Evolutionary conservation across 768 basidiomycete species (phyloP).

Genomic region (Clitopilus passeckerianus): DNA sequence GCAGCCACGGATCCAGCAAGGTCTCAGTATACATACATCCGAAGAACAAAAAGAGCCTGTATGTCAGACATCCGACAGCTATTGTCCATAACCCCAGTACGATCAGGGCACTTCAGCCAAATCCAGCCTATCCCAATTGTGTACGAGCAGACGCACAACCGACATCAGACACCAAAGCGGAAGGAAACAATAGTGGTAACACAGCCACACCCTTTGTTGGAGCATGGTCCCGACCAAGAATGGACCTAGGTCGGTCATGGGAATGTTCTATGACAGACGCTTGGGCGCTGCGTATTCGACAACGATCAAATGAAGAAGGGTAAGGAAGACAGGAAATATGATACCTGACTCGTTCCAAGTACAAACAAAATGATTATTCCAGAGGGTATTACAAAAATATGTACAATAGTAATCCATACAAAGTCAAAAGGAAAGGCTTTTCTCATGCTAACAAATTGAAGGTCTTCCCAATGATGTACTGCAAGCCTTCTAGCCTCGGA

Average conservation of each 20-base stretch:
- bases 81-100: background rate
- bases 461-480: slow-evolving; percentile 51
- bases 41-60: slow-evolving; percentile 7
- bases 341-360: background rate
- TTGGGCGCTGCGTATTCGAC: background rate
- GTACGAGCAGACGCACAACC: background rate
- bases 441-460: slow-evolving; percentile 23
- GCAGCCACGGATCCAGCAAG: background rate
- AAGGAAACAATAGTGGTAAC: background rate
- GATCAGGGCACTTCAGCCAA: background rate
- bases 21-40: slow-evolving; percentile 5
- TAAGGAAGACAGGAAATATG: background rate
- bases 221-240: background rate
- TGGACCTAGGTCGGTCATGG: background rate
- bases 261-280: background rate
- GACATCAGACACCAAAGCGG: background rate
- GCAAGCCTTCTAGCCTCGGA: slow-evolving; percentile 61
- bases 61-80: background rate
- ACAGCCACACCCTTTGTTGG: background rate
- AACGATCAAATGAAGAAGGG: slow-evolving; percentile 5
- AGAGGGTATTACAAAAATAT: no score
- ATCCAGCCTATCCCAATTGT: background rate
- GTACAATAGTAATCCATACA: no score
- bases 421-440: no score
- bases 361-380: no score